phyloP scores from a whole-genome alignment of 306 rosid genomes.

The Biancaea sappan region DNA sequence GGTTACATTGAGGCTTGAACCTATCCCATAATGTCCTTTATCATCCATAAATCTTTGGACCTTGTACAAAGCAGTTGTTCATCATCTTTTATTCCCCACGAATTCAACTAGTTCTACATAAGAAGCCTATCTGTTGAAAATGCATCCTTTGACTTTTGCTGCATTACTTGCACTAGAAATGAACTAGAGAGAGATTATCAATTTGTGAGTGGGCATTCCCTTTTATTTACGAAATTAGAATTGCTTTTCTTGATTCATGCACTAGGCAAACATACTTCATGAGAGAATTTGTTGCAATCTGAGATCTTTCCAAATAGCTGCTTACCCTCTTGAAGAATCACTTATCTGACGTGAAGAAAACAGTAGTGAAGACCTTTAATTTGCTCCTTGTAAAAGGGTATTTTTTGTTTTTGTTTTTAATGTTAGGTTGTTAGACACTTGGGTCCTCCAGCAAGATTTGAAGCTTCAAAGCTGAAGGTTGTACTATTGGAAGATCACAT shows the following conservation, averaged over 20 bases:
- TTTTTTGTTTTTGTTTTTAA: neutral
- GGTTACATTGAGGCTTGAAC: too few relatives aligned
- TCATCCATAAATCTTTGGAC: neutral
- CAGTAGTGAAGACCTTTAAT: neutral
- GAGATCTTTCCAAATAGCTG: neutral
- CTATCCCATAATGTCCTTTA: too few relatives aligned
- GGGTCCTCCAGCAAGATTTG: slow-evolving; percentile 84
- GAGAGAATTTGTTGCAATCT: slow-evolving; percentile 2
- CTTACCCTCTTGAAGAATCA: neutral
- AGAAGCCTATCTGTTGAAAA: slow-evolving; percentile 7
- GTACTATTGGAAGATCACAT: slow-evolving; percentile 60
- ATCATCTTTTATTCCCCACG: neutral
- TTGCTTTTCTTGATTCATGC: slow-evolving; percentile 10
- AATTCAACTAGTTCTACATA: neutral
- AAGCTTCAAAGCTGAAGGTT: slow-evolving; percentile 89
- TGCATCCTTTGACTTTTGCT: slow-evolving; percentile 25
- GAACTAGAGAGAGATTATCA: slow-evolving; percentile 7
- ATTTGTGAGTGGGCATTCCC: slow-evolving; percentile 1
- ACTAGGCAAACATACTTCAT: neutral
- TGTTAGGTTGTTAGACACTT: slow-evolving; percentile 73
- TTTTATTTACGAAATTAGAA: slow-evolving; percentile 4
- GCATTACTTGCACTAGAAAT: neutral
- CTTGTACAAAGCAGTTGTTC: neutral
- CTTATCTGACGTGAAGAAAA: slow-evolving; percentile 5
- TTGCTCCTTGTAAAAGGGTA: slow-evolving; percentile 14